Evolutionary conservation across 257 asterid species (phyloP).

Genomic region (Solanum microdontum): DNA sequence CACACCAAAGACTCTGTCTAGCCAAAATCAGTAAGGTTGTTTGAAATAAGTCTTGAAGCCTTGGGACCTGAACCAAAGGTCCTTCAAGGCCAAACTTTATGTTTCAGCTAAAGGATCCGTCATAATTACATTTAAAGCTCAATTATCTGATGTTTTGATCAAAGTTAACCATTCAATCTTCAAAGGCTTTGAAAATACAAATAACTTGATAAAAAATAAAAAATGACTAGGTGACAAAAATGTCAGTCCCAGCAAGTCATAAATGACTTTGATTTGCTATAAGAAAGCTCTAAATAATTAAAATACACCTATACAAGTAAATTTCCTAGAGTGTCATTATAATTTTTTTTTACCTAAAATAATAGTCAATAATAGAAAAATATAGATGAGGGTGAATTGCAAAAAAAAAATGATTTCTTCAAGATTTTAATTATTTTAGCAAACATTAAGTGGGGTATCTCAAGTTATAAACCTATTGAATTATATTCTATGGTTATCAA

Average conservation of each 20-base stretch:
- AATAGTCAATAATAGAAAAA: too few relatives aligned
- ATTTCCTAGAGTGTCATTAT: neutral
- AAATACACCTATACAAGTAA: too few relatives aligned
- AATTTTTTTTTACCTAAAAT: too few relatives aligned
- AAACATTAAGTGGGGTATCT: neutral
- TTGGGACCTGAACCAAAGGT: neutral
- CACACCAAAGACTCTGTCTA: neutral
- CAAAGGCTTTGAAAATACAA: neutral
- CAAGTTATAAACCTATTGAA: neutral
- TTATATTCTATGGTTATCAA: neutral
- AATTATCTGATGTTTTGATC: too few relatives aligned
- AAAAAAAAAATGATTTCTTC: neutral
- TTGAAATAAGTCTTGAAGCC: neutral
- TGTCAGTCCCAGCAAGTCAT: neutral
- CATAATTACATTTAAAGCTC: too few relatives aligned
- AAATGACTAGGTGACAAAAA: neutral
- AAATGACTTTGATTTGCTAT: neutral
- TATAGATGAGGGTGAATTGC: neutral
- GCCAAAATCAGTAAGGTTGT: neutral
- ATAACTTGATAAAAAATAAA: neutral
- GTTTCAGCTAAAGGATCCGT: neutral
- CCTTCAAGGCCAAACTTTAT: neutral
- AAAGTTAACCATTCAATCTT: too few relatives aligned
- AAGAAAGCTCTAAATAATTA: neutral
- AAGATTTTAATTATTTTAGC: neutral